phyloP scores from a whole-genome alignment of 345 rosid genomes.

The Mallotus nudiflorus region DNA sequence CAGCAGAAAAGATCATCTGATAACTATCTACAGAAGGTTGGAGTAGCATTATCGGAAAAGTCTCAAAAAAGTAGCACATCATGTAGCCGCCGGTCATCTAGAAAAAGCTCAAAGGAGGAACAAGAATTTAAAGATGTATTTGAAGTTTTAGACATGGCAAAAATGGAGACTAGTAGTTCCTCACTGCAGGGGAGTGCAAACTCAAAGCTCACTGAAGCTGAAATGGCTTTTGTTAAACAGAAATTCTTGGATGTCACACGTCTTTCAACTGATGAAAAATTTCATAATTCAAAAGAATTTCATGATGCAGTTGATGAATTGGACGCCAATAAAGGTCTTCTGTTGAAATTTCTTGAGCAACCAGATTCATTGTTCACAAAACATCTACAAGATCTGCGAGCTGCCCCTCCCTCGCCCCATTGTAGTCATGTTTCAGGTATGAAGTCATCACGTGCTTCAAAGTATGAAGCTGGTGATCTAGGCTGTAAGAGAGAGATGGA shows the following conservation, averaged over 20 bases:
- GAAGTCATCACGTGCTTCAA: conserved; percentile 40
- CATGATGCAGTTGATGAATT: conserved; percentile 74
- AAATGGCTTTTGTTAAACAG: conserved; percentile 67
- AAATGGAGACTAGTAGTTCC: conserved; percentile 41
- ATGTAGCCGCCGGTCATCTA: conserved; percentile 50
- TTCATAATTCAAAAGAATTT: conserved; percentile 76
- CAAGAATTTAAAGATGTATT: conserved; percentile 94
- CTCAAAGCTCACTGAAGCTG: conserved; percentile 54
- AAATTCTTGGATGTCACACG: conserved; percentile 78
- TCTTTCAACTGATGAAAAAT: conserved; percentile 66
- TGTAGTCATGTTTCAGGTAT: conserved; percentile 41
- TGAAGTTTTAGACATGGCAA: conserved; percentile 75
- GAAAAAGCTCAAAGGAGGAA: conserved; percentile 69
- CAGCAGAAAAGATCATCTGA: conserved; percentile 44
- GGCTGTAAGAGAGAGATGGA: conserved; percentile 43
- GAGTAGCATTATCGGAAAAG: conserved; percentile 27
- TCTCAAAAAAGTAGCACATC: conserved; percentile 42
- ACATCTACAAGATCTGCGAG: conserved; percentile 72
- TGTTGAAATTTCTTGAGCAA: conserved; percentile 79
- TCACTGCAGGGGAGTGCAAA: conserved; percentile 32
- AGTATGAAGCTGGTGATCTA: conserved; percentile 29
- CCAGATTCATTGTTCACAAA: conserved; percentile 82
- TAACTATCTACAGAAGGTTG: conserved; percentile 31
- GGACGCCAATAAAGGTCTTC: conserved; percentile 75
- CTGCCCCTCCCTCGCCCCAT: conserved; percentile 40